Conservation (phyloP, 306 rosid species). For the Quercus mongolica region DNA sequence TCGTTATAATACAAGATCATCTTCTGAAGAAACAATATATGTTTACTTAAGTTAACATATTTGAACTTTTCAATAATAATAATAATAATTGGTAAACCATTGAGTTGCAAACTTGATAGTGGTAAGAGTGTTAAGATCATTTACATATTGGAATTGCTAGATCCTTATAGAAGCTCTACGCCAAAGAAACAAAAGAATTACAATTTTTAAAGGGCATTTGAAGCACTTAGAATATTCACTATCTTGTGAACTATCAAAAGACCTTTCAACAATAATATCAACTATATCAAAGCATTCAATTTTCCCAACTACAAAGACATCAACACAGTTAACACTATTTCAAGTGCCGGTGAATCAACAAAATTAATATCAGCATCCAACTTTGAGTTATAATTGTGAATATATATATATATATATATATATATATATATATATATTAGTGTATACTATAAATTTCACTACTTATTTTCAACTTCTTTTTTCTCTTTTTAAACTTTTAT, state of each 20-base stretch:
- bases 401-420: neutral
- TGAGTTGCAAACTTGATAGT: neutral
- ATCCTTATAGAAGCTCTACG: neutral
- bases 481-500: too few species aligned
- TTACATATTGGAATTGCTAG: neutral
- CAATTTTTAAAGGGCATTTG: slow-evolving; percentile 35
- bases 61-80: too few species aligned
- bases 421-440: too few species aligned
- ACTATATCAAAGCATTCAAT: slow-evolving; percentile 28
- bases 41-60: too few species aligned
- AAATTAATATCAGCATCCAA: slow-evolving; percentile 1
- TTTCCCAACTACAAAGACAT: slow-evolving; percentile 26
- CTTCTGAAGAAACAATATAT: too few species aligned
- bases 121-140: neutral
- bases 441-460: too few species aligned
- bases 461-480: too few species aligned
- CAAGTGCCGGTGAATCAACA: slow-evolving; percentile 22
- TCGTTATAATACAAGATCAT: too few species aligned
- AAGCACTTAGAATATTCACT: slow-evolving; percentile 29
- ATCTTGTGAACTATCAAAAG: slow-evolving; percentile 32
- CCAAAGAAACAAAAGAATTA: slow-evolving; percentile 18
- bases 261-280: slow-evolving; percentile 27
- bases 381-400: neutral
- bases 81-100: neutral
- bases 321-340: slow-evolving; percentile 13